Evolutionary conservation across 2,329 filamentous ascomycete genomes (phyloP).

Genomic region (Didymella keratinophila): DNA sequence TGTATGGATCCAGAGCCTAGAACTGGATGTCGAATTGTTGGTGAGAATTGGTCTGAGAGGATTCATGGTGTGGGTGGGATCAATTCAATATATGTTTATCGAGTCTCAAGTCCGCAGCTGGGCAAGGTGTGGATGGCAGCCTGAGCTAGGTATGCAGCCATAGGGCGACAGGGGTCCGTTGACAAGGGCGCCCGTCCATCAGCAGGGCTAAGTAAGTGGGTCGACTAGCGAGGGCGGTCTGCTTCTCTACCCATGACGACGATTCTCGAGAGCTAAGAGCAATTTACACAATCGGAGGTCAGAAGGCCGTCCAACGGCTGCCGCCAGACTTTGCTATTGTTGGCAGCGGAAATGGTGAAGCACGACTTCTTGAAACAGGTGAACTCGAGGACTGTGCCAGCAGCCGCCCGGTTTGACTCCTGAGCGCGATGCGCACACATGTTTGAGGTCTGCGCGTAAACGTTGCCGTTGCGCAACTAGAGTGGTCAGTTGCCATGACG

Average conservation of each 20-base stretch:
- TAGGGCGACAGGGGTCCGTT: constrained; percentile 21
- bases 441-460: constrained; percentile 16
- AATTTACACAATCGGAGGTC: constrained; percentile 31
- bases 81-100: constrained; percentile 46
- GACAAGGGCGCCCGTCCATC: constrained; percentile 19
- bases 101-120: constrained; percentile 30
- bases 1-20: background rate
- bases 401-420: constrained; percentile 34
- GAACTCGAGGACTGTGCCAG: constrained; percentile 29
- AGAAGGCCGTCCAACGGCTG: constrained; percentile 33
- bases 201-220: constrained; percentile 28
- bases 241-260: constrained; percentile 41
- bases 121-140: constrained; percentile 37
- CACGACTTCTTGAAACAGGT: constrained; percentile 17
- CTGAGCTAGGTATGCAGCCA: constrained; percentile 29
- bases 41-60: constrained; percentile 24
- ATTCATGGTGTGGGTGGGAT: constrained; percentile 35
- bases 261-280: constrained; percentile 25
- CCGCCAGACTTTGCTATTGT: constrained; percentile 25
- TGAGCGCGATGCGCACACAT: constrained; percentile 32
- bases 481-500: constrained; percentile 23
- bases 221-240: constrained; percentile 45
- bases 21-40: constrained; percentile 2
- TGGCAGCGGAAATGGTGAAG: constrained; percentile 25
- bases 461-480: constrained; percentile 21